A percentile compares a stretch with the other conserved stretches of the same genome.
Evolutionary conservation across 2,329 filamentous ascomycete genomes (phyloP).

Genomic region (Talaromyces sp.): DNA sequence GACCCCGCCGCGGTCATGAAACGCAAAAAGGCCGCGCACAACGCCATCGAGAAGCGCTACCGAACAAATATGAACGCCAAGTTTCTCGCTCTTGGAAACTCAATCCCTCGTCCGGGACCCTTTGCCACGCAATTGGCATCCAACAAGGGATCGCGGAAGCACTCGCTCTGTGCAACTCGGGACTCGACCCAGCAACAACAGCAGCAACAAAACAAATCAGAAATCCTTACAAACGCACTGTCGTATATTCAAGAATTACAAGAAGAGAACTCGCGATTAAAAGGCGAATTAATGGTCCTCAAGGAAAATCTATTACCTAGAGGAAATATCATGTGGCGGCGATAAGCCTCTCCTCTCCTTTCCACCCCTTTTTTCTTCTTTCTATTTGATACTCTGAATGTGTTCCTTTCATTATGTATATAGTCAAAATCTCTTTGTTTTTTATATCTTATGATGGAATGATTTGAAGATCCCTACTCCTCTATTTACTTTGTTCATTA

Average conservation of each 20-base stretch:
- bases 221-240: conserved; percentile 13
- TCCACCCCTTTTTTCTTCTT: not conserved
- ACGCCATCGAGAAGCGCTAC: conserved; percentile 39
- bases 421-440: not conserved
- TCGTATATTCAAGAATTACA: conserved; percentile 11
- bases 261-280: conserved; percentile 11
- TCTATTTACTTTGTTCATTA: not conserved
- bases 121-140: conserved; percentile 6
- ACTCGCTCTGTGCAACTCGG: not conserved
- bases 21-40: conserved; percentile 31
- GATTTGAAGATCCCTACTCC: not conserved
- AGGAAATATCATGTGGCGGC: conserved; percentile 12
- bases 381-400: not conserved
- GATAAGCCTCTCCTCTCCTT: not conserved
- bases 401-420: not conserved
- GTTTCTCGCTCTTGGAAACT: conserved; percentile 34
- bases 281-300: conserved; percentile 10
- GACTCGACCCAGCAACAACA: not conserved
- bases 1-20: conserved; percentile 25
- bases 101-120: conserved; percentile 17
- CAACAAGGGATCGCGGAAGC: conserved; percentile 5
- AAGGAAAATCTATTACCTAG: conserved; percentile 10
- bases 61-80: conserved; percentile 41
- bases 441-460: not conserved
- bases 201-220: conserved; percentile 13